These are phyloP conservation scores for Silene noctiflora DNA, from an alignment of 179 eudicot species.

Conservation along the genomic window DNA sequence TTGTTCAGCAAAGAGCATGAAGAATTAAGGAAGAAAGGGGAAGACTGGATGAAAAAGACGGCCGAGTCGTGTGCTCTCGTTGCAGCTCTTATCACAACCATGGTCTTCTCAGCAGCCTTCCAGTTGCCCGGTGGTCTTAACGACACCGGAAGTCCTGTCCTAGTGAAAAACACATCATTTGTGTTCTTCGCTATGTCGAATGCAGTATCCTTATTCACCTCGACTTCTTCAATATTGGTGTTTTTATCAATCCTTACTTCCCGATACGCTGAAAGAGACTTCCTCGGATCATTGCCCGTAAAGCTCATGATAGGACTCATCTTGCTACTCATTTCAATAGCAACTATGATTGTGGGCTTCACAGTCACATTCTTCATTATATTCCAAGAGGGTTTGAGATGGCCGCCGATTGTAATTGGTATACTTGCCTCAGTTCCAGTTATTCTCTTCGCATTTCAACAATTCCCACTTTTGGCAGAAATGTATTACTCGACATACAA, in stretches of 20 bases:
- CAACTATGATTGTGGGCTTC: conserved; percentile 31
- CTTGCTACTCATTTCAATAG: conserved; percentile 34
- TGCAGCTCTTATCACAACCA: conserved; percentile 32
- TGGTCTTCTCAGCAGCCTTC: conserved; percentile 37
- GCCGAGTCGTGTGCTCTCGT: conserved; percentile 29
- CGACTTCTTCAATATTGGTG: conserved; percentile 27
- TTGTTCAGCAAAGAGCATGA: conserved; percentile 31
- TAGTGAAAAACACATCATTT: conserved; percentile 15
- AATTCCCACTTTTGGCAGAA: conserved; percentile 28
- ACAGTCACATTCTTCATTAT: conserved; percentile 28
- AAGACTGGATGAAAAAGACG: conserved; percentile 36
- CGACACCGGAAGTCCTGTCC: conserved; percentile 23
- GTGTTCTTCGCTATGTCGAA: conserved; percentile 25
- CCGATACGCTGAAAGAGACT: conserved; percentile 39
- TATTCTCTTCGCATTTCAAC: conserved; percentile 22
- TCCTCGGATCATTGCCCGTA: conserved; percentile 30
- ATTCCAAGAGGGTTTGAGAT: conserved; percentile 19
- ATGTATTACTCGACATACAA: conserved; percentile 20
- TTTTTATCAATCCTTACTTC: conserved; percentile 43
- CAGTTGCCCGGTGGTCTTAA: conserved; percentile 41
- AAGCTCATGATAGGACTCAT: conserved; percentile 31
- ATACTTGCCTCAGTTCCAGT: conserved; percentile 28
- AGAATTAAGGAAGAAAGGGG: conserved; percentile 27
- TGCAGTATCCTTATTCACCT: conserved; percentile 9
- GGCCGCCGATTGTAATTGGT: conserved; percentile 24